Base-by-base conservation (phyloP, 495 filamentous ascomycete species). In the Penicillium bovifimosum region DNA sequence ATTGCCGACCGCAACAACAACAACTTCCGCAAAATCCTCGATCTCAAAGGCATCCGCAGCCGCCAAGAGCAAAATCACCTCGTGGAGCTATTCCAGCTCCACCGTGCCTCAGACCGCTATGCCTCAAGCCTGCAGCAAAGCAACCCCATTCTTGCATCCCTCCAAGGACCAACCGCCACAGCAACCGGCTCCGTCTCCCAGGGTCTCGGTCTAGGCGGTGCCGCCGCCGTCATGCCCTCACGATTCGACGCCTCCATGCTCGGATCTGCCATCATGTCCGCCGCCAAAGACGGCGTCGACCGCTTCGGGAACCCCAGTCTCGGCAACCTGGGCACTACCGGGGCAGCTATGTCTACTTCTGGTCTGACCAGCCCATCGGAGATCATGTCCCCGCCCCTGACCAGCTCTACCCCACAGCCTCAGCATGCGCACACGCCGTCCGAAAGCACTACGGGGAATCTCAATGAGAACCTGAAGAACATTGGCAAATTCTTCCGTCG, bases 21-120 rank as follows among this genome's bases (percentile, higher is more conserved):
- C 54, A 98, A 98, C 75, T 98, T 98, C 82, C 83, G 86, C 56
- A 96, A 96, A 70, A 87, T 98, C 52, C 85, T 98, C 33, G 93
- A 98, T 41, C 79, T 96, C 55, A 95, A 96, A 62, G 89, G 88
- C 50, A 86, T 96, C 54, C 80, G 87, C 58, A 73, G 72, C 51
- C 87, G 86, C 54, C 77, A 79, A 54, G 91, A 97, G 54, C 92
- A 97, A 59, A 70, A 81, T 9, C 79, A 85, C 50, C 84, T 98
- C 5, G 73, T 95, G 32, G 93, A 98, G 63, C 75, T 98, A 3
- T 97, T 96, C 73, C 78, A 86, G 50, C 83, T 93, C 40, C 90
- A 95, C 70, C 82, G 86, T 28, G 73, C 80, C 20, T 76, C 78
- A 7, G 79, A 81, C 29, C 71, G 75, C 41, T 82, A 84, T 40